A percentile compares a stretch with the other conserved stretches of the same genome.
These are phyloP conservation scores for Colletotrichum sp. DNA, from an alignment of 2,329 filamentous ascomycete species.

Conservation along the genomic window DNA sequence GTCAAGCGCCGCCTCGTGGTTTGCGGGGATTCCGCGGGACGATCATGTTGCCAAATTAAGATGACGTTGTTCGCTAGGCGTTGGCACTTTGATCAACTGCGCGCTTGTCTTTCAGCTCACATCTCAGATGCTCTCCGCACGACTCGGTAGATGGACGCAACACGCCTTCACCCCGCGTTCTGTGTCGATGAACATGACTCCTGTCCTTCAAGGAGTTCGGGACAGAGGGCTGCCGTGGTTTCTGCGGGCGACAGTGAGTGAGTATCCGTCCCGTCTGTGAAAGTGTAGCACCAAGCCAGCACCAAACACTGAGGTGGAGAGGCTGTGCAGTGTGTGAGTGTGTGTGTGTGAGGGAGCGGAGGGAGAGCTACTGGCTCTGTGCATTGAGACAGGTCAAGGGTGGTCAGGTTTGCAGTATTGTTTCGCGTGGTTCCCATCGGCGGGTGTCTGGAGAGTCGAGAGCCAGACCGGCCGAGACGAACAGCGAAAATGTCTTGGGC, in stretches of 20 bases:
- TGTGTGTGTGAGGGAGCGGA: not conserved
- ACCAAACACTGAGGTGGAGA: not conserved
- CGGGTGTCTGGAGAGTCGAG: not conserved
- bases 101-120: not conserved
- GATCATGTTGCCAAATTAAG: slow-evolving; percentile 6
- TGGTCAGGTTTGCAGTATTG: not conserved
- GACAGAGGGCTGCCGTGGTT: not conserved
- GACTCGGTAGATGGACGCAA: not conserved
- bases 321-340: not conserved
- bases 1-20: slow-evolving; percentile 12
- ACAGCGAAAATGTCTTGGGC: not conserved
- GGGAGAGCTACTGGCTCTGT: not conserved
- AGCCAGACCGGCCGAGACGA: not conserved
- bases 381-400: not conserved
- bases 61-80: not conserved
- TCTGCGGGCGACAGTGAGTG: not conserved
- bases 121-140: not conserved
- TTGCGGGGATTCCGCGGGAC: slow-evolving; percentile 19
- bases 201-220: not conserved
- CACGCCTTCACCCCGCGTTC: not conserved
- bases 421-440: slow-evolving; percentile 6
- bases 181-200: not conserved
- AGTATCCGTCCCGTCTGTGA: not conserved
- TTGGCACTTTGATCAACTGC: not conserved
- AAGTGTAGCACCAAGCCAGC: not conserved